These are phyloP conservation scores for Rutstroemia sp. DNA, from an alignment of 2,329 filamentous ascomycete genomes.

Conservation along the genomic window DNA sequence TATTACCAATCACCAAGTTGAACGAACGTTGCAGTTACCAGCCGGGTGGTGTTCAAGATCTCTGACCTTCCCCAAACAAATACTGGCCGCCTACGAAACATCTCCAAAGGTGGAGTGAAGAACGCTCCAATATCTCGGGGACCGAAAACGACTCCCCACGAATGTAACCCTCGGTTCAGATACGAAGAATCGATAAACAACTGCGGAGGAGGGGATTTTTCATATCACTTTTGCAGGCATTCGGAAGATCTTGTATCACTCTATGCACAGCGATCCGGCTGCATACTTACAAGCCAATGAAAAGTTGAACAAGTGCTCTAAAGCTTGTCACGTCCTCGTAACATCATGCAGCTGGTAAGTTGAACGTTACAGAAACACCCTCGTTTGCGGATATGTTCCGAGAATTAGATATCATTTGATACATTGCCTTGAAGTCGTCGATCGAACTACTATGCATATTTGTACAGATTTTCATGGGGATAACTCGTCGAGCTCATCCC, in stretches of 20 bases:
- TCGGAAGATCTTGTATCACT: constrained; percentile 4
- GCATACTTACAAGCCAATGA: background rate
- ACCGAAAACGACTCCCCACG: no score
- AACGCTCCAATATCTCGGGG: no score
- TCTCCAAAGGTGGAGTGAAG: no score
- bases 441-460: background rate
- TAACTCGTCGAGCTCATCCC: constrained; percentile 40
- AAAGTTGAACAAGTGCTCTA: background rate
- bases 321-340: constrained; percentile 1
- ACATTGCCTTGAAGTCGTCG: background rate
- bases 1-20: no score
- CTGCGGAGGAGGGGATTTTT: no score
- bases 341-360: background rate
- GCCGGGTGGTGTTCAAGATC: no score
- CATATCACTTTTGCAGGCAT: constrained; percentile 4
- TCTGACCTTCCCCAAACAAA: no score
- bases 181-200: background rate
- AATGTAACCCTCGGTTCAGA: background rate
- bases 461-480: background rate
- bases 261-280: background rate
- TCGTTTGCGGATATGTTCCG: constrained; percentile 3
- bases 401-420: constrained; percentile 1
- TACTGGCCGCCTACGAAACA: no score
- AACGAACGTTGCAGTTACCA: no score
- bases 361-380: background rate